Conservation (phyloP, 2,329 filamentous ascomycete genomes). For the Arthroderma sp. region DNA sequence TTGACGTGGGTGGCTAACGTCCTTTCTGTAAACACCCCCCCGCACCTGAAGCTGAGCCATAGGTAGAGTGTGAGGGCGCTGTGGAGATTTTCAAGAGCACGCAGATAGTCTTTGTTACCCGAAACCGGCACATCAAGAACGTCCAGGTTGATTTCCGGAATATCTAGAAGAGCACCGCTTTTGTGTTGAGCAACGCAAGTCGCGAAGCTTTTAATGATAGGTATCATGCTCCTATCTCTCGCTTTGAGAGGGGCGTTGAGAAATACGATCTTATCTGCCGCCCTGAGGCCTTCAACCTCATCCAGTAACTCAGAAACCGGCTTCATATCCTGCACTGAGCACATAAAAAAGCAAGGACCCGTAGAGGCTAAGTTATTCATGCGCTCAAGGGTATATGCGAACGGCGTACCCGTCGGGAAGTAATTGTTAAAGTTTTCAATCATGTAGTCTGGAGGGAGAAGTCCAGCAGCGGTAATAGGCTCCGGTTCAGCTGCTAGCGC, state of each 20-base stretch:
- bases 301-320: conserved; percentile 64
- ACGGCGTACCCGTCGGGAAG: conserved; percentile 67
- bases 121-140: conserved; percentile 48
- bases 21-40: conserved; percentile 64
- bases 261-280: conserved; percentile 63
- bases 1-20: conserved; percentile 69
- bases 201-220: conserved; percentile 52
- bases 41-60: conserved; percentile 85
- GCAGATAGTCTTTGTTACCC: conserved; percentile 45
- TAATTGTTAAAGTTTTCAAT: conserved; percentile 67
- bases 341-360: conserved; percentile 57
- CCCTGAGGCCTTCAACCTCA: conserved; percentile 49
- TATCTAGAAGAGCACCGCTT: conserved; percentile 56
- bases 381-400: conserved; percentile 68
- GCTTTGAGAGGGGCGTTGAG: conserved; percentile 54
- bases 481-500: conserved; percentile 53
- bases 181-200: conserved; percentile 54
- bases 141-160: conserved; percentile 58
- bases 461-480: conserved; percentile 56
- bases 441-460: conserved; percentile 57
- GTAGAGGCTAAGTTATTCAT: conserved; percentile 56
- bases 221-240: conserved; percentile 30
- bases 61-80: conserved; percentile 72
- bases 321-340: conserved; percentile 48
- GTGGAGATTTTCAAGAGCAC: conserved; percentile 63